Conservation (phyloP, 2,329 filamentous ascomycete genomes). For the Penicillium sp. region DNA sequence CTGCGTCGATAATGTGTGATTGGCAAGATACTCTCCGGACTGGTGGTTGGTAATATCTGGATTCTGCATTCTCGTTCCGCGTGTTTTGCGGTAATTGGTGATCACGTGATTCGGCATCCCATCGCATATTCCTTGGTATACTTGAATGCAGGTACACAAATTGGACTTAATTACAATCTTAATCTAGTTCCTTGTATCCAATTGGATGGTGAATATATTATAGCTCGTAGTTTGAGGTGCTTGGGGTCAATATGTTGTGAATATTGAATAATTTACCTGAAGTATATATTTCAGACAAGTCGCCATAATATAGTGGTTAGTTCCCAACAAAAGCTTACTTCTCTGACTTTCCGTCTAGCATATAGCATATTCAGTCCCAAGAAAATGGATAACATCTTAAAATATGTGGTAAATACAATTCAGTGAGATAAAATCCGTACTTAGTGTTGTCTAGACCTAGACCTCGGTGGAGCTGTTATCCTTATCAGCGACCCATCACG, state of each 20-base stretch:
- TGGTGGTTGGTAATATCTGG: background rate
- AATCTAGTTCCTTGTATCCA: background rate
- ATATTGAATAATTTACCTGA: background rate
- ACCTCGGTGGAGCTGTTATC: background rate
- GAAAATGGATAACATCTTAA: fast-evolving
- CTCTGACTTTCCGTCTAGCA: fast-evolving
- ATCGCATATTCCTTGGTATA: background rate
- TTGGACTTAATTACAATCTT: background rate
- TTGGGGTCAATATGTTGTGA: background rate
- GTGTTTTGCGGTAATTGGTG: slow-evolving; percentile 13
- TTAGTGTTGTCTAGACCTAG: background rate
- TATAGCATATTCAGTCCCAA: no score
- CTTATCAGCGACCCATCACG: background rate
- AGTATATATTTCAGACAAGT: background rate
- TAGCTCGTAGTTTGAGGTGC: background rate
- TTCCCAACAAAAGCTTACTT: background rate
- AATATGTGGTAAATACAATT: background rate
- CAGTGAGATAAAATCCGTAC: background rate
- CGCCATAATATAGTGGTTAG: background rate
- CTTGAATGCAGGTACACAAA: background rate
- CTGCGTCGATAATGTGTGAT: background rate
- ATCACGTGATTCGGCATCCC: slow-evolving; percentile 14
- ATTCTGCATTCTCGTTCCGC: slow-evolving; percentile 9
- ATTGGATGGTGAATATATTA: background rate
- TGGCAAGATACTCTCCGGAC: background rate